Base-by-base conservation (phyloP, 108 stramenopile species). In the Cyclotella cryptica region DNA sequence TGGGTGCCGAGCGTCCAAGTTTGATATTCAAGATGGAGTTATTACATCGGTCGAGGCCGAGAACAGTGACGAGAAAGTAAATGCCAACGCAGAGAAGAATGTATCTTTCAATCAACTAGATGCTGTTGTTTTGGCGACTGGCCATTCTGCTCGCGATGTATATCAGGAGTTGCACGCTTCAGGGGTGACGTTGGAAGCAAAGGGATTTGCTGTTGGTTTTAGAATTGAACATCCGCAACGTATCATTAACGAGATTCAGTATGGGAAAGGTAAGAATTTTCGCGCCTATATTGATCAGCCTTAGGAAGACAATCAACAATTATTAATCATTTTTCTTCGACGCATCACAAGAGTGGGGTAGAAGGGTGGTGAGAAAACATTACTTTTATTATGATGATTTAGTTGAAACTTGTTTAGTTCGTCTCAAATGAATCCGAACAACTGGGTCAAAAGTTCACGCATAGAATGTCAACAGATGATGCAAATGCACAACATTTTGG, bases 171-270 rank as follows among this genome's bases (percentile, higher is more conserved):
- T 98, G n/a, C 81, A 88, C 51, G 72, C 73, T 14, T 60, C 73
- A 15, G 92, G 90, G 26, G 91, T 97, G 41, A 26, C 83, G 43
- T 68, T 98, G 40, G 91, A 94, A 65, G 81, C 98, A 21, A 98
- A 98, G 74, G 96, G 95, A 47, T 94, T 98, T 86, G 98, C 98
- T 29, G 93, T 93, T 18, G 98, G 98, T 1, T 98, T 97, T 78
- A 88, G 98, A 18, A 84, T 98, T 21, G 97, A 98, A 69, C 97
- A 98, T 86, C 97, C 97, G 1, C 96, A 98, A 76, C 69, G 61
- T 17, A 40, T 93, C 17, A 95, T 98, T 54, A 96, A 97, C 64
- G 69, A 87, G 29, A 88, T 97, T 43, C 94, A 93, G 58, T 98
- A 97, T 77, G 95, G 96, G 51, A 81, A 73, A 68, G 67, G 67